Percentiles rank a stretch among this genome's conserved stretches.
Evolutionary conservation across 2,329 filamentous ascomycete genomes (phyloP).

Genomic region (Aureobasidium namibiae): DNA sequence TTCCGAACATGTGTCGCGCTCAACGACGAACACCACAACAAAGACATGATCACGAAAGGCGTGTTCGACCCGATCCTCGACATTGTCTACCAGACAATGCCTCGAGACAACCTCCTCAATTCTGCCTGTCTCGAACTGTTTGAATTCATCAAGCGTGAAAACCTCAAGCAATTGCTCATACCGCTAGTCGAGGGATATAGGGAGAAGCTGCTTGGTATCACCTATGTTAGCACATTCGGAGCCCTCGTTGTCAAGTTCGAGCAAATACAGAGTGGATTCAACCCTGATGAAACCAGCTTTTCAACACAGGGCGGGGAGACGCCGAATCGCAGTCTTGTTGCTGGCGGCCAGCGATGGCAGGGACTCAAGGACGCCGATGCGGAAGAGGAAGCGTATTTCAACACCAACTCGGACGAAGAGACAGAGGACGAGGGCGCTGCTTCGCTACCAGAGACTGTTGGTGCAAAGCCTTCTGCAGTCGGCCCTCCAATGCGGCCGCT

Average conservation of each 20-base stretch:
- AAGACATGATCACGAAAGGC: slow-evolving; percentile 71
- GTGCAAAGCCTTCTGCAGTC: slow-evolving; percentile 48
- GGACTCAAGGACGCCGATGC: slow-evolving; percentile 76
- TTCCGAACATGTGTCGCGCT: slow-evolving; percentile 79
- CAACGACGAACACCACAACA: slow-evolving; percentile 86
- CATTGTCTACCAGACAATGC: slow-evolving; percentile 76
- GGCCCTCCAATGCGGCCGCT: slow-evolving; percentile 61
- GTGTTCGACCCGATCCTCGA: slow-evolving; percentile 79
- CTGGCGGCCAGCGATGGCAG: slow-evolving; percentile 51
- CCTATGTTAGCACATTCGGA: slow-evolving; percentile 78
- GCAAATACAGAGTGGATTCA: slow-evolving; percentile 57
- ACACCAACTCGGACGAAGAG: slow-evolving; percentile 69
- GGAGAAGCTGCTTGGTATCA: slow-evolving; percentile 65
- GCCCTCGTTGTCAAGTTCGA: slow-evolving; percentile 71
- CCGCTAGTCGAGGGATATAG: slow-evolving; percentile 80
- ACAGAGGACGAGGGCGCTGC: slow-evolving; percentile 50
- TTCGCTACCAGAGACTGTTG: slow-evolving; percentile 21
- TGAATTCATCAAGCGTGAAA: slow-evolving; percentile 73
- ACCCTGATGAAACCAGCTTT: slow-evolving; percentile 53
- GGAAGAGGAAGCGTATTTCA: slow-evolving; percentile 90
- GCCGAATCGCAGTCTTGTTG: slow-evolving; percentile 39
- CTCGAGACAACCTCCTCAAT: slow-evolving; percentile 85
- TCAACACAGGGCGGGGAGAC: slow-evolving; percentile 60
- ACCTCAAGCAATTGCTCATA: slow-evolving; percentile 70
- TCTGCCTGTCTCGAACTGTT: slow-evolving; percentile 93